Evolutionary conservation across 306 rosid genomes (phyloP), one percentile per base, ranked within the genome.

Genomic region (Acacia confusa): DNA sequence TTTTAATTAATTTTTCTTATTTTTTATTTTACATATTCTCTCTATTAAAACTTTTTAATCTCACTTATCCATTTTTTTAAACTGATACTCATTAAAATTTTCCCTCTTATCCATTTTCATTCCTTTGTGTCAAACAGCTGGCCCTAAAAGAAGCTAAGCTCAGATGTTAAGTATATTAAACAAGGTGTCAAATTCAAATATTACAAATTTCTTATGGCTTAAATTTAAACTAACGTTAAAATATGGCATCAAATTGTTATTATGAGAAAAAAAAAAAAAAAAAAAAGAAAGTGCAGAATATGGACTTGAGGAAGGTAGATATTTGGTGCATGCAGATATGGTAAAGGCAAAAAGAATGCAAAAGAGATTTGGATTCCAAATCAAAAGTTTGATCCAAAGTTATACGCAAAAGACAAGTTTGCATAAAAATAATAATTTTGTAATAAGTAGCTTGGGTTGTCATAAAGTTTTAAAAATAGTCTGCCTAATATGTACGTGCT

Each of bases 321-420:
- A 47, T 72, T 82, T 5, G 34, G 75, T 70, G 71, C 30, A 83
- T 68, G 47, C 34, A 80, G 83, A 89, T 79, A 78, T 75, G 84
- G 61, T 15, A 58, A 24, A 45, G 70, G 74, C 72, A 74, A 83
- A 88, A 82, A 30, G 88, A 78, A 74, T 70, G 36, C 24, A 48
- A 79, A 57, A 75, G 75, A 82, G 85, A 82, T 82, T 81, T 87
- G 77, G 81, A 84, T 87, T 86, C 85, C 78, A 8, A 73, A 70
- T 55, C 72, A 38, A 50, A 50, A 12, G 75, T 45, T 70, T 63
- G 65, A 70, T 76, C 76, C 72, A 81, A 73, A 86, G 83, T 72
- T 63, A 15, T 45, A 78, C 61, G 84, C 76, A 78, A 69, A 69
- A 50, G 52, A 53, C 25, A 70, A 47, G 45, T 79, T 82, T 67